Evolutionary conservation across 2,329 filamentous ascomycete species (phyloP), one percentile per base, ranked within the genome.

Genomic region (Ophiostoma piceae): DNA sequence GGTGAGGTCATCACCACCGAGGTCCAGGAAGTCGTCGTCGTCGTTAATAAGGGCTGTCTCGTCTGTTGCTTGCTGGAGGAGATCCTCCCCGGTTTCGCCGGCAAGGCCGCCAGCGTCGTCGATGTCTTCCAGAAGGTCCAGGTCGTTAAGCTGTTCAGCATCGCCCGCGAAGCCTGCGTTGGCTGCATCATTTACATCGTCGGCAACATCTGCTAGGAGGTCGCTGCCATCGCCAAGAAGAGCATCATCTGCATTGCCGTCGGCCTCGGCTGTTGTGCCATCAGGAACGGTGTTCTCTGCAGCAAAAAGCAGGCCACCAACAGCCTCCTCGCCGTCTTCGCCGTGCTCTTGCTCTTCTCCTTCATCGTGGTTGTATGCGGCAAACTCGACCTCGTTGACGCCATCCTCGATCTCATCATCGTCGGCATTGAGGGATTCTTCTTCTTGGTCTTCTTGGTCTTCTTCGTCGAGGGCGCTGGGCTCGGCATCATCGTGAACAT

Each of bases 21-120:
- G 68, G 43, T 74, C 71, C 0, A 74, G 65, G 19, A 70, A 72
- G 32, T 73, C 73, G 6, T 74, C 72, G 12, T 71, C 69, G 9
- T 71, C 35, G 16, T 57, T 57, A 29, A 35, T 39, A 19, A 37
- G 60, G 11, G 35, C 66, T 14, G 70, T 32, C 29, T 68, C 66
- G 32, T 68, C 29, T 4, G 39, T 54, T 9, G 47, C 22, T n/a
- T 54, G 22, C 16, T n/a, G 29, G 2, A 37, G 12, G 9, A 39
- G 2, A 47, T 71, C 70, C 51, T 70, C 68, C 69, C 70, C 69
- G 16, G 32, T 51, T 37, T 72, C 60, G 29, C 19, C 67, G 11
- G 14, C 9, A 41, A n/a, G 16, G 5, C 47, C 69, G 39, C 51
- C 67, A 16, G 14, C 57, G 22, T 62, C 32, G n/a, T 71, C 47